Evolutionary conservation across 495 filamentous ascomycete species (phyloP).

Genomic region (Penicillium waksmanii): DNA sequence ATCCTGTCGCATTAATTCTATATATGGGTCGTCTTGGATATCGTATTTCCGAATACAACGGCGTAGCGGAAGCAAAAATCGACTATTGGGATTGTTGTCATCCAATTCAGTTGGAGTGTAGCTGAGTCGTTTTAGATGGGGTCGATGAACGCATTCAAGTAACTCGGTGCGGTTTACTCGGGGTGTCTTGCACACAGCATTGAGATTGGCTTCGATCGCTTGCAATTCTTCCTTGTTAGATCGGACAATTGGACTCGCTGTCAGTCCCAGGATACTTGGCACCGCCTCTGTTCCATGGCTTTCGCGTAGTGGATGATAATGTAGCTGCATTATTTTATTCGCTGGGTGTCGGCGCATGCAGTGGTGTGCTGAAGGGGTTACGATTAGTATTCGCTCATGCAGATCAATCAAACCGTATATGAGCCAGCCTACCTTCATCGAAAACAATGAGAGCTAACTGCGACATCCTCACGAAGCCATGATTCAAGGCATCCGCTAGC

Average conservation of each 20-base stretch:
- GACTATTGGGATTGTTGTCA: constrained; percentile 12
- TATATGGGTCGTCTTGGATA: constrained; percentile 71
- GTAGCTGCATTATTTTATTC: constrained; percentile 76
- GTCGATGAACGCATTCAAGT: constrained; percentile 66
- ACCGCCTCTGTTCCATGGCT: constrained; percentile 41
- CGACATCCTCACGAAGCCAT: constrained; percentile 76
- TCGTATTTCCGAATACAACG: constrained; percentile 34
- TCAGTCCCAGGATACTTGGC: constrained; percentile 81
- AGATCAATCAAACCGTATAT: not conserved
- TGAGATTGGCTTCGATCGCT: constrained; percentile 73
- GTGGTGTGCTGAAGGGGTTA: constrained; percentile 29
- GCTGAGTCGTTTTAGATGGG: constrained; percentile 56
- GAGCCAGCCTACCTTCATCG: constrained; percentile 72
- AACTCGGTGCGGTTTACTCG: constrained; percentile 73
- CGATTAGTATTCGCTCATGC: not conserved
- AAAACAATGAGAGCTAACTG: constrained; percentile 75
- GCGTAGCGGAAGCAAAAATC: constrained; percentile 23
- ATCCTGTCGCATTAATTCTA: constrained; percentile 55
- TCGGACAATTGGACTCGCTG: constrained; percentile 77
- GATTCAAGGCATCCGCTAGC: constrained; percentile 75
- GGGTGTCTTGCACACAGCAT: constrained; percentile 74
- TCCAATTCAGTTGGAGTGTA: constrained; percentile 39
- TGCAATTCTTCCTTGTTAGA: constrained; percentile 34
- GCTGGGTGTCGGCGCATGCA: constrained; percentile 59
- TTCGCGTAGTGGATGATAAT: constrained; percentile 62